Base-by-base conservation (phyloP, 2,329 filamentous ascomycete genomes). In the Polychaeton citri region DNA sequence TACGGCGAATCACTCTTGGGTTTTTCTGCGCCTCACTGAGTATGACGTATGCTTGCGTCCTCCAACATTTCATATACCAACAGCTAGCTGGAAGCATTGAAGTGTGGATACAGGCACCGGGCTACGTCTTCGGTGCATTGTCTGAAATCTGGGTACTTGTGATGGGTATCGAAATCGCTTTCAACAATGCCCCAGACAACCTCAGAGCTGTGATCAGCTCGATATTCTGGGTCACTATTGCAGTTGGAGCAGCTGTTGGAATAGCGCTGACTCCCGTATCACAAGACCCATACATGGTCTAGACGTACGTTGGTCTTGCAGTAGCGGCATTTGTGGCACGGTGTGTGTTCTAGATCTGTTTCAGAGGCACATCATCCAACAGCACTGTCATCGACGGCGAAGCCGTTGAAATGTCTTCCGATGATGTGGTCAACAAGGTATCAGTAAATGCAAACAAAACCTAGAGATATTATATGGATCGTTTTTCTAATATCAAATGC, bases 231-330 rank as follows among this genome's bases (percentile, higher is more conserved):
- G 59, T 65, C 21, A 61, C 63, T 33, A 63, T 61, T 16, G 72
- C 72, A 2, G 62, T 71, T 30, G 71, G 70, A 2, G 66, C 71
- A 3, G 69, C 68, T 20, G 57, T 83, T 19, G 74, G 72, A 1
- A 70, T 76, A 42, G 67, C 74, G 3, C 58, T 81, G n/a, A 68
- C 72, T 5, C 72, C 75, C 0, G 55, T 66, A 13, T 69, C 73
- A 9, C 66, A 66, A 39, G 72, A 82, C 52, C 78, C 78, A 16
- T 64, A 74, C 43, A 65, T 79, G 45, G 49, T 76, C 36, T 79
- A 74, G 73, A 68, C 81, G 63, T 49, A 49, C 21, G 19, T 35
- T 15, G 41, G 41, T 6, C 38, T 49, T 12, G 40, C 40, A 2
- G 40, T 35, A 9, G 35, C 39, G 8, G 42, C 39, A 8, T 36